Evolutionary conservation across 176 grass and related monocot species (phyloP).

Genomic region (Otatea glauca): DNA sequence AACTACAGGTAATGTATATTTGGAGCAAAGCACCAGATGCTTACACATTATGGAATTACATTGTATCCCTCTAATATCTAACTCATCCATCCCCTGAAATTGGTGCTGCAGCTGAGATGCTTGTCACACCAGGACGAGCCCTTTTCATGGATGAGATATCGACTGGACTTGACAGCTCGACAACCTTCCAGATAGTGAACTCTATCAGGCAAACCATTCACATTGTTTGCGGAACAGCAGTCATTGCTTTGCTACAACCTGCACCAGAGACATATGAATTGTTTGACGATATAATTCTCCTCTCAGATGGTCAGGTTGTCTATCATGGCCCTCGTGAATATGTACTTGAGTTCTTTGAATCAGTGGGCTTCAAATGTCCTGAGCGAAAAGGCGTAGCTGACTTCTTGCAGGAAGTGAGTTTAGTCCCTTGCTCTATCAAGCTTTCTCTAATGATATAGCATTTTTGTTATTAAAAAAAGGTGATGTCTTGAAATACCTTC

Average conservation of each 20-base stretch:
- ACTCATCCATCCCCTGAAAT: constrained; percentile 28
- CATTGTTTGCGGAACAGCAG: constrained; percentile 63
- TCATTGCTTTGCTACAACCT: constrained; percentile 82
- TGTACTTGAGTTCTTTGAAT: constrained; percentile 80
- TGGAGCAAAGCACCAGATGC: neutral
- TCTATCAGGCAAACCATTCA: constrained; percentile 69
- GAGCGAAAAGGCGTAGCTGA: constrained; percentile 78
- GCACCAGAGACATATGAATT: constrained; percentile 83
- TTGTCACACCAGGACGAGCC: constrained; percentile 74
- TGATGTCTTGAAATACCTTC: neutral
- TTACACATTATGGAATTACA: neutral
- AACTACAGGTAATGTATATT: constrained; percentile 70
- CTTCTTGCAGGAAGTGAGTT: constrained; percentile 77
- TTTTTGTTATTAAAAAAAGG: neutral
- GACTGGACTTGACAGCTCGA: constrained; percentile 85
- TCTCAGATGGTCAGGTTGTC: constrained; percentile 75
- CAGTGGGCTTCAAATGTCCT: constrained; percentile 74
- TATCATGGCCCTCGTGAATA: constrained; percentile 78
- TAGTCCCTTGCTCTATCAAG: neutral
- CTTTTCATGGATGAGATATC: constrained; percentile 97
- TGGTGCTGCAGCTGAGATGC: constrained; percentile 68
- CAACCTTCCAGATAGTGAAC: constrained; percentile 83
- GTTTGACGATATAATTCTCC: constrained; percentile 89
- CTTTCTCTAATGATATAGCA: neutral
- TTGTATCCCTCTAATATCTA: neutral